Base-by-base conservation (phyloP, 2,329 filamentous ascomycete species). In the Aspergillus thermomutatus region DNA sequence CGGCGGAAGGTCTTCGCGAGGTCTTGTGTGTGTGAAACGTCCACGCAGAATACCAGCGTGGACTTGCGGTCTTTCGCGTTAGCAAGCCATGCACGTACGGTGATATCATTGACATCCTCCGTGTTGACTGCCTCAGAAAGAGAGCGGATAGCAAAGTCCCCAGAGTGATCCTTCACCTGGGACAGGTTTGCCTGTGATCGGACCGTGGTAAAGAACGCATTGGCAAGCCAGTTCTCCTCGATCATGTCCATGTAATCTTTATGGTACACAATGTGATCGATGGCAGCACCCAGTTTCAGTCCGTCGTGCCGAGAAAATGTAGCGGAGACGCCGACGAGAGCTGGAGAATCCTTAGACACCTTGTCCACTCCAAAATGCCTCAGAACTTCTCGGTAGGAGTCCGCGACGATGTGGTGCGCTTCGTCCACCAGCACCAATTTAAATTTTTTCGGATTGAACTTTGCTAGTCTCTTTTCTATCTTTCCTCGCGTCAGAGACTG, bases 201-300 rank as follows among this genome's bases (percentile, higher is more conserved):
- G 23, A 97, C 92, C 0, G 94, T 97, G 0, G 94, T 97, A 75
- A 99, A 97, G 3, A 93, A 78, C n/a, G 96, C 90, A 69, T 94
- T 85, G 0, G 92, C 88, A 11, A 99, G 82, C 92, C 92, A 97
- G 45, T 94, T 92, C 56, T 95, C 91, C 34, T 87, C 87, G 58
- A 97, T 90, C 87, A 90, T 89, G 61, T 90, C 87, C 28, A 89
- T 79, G 60, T 89, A 91, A 67, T 90, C 87, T 63, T 92, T 94
- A 73, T 97, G 93, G 66, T 96, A 97, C 49, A 97, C 93, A 59
- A 97, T 96, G 68, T 96, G 89, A 66, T 97, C 93, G 65, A 97
- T 94, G 31, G 89, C 92, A 11, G 87, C 81, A 1, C 92, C 92
- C 1, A 97, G 80, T 57, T 84, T 86, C 31, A 96, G 77, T 0